Conservation (phyloP, 306 rosid species). For the Dicorynia guianensis region DNA sequence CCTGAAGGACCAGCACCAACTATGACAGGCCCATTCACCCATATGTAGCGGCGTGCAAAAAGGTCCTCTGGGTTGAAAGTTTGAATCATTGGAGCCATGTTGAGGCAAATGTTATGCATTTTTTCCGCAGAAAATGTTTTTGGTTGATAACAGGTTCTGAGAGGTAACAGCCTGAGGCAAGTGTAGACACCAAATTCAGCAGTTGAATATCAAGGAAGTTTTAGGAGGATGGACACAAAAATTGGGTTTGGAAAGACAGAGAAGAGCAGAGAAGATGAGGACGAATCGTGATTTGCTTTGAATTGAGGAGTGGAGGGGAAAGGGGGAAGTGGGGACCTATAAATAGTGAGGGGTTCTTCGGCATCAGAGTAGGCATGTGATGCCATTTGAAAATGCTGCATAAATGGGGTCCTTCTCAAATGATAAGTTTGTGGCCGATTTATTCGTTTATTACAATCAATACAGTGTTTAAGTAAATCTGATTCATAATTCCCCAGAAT, state of each 20-base stretch:
- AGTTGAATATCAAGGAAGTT: not conserved
- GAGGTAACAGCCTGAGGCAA: not conserved
- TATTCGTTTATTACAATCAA: not conserved
- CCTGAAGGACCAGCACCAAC: constrained; percentile 96
- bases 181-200: not conserved
- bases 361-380: constrained; percentile 61
- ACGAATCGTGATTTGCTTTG: constrained; percentile 41
- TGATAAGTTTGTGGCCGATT: constrained; percentile 36
- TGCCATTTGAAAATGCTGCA: constrained; percentile 50
- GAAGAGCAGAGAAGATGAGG: constrained; percentile 11
- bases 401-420: constrained; percentile 24
- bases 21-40: constrained; percentile 90
- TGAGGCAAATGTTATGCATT: constrained; percentile 50
- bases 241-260: not conserved
- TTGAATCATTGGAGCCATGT: constrained; percentile 55
- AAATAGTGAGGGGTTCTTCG: constrained; percentile 50
- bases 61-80: constrained; percentile 48
- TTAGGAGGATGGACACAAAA: too few relatives aligned
- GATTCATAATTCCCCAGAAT: not conserved
- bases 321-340: constrained; percentile 50
- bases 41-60: constrained; percentile 60
- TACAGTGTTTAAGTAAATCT: not conserved
- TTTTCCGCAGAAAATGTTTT: not conserved
- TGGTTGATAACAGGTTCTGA: not conserved
- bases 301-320: constrained; percentile 55